Conservation (phyloP, 2,329 filamentous ascomycete species). For the Colletotrichum lindemuthianum region DNA sequence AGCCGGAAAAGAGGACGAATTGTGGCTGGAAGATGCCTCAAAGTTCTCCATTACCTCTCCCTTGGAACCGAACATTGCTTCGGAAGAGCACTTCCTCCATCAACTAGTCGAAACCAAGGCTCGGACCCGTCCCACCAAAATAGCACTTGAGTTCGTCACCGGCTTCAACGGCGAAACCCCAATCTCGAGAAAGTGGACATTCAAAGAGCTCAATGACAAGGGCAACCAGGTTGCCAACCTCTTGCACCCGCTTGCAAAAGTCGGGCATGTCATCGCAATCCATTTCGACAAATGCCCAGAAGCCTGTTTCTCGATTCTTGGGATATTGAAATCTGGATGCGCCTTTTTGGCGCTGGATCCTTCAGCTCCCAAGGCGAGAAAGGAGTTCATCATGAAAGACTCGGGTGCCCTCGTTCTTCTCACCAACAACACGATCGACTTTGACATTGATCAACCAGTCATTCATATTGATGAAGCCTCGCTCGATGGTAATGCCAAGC, state of each 20-base stretch:
- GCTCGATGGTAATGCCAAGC: slow-evolving; percentile 41
- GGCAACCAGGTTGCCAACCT: slow-evolving; percentile 79
- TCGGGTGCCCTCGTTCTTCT: slow-evolving; percentile 74
- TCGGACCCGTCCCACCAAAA: slow-evolving; percentile 61
- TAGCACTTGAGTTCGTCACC: slow-evolving; percentile 80
- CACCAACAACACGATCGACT: slow-evolving; percentile 55
- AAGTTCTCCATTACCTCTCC: slow-evolving; percentile 76
- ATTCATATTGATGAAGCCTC: slow-evolving; percentile 45
- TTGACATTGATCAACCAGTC: slow-evolving; percentile 44
- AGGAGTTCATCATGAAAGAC: slow-evolving; percentile 81
- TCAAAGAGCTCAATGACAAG: slow-evolving; percentile 73
- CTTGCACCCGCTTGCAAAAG: slow-evolving; percentile 59
- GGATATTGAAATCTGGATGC: slow-evolving; percentile 84
- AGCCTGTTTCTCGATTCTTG: slow-evolving; percentile 83
- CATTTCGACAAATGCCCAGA: slow-evolving; percentile 89
- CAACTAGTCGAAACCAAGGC: slow-evolving; percentile 79
- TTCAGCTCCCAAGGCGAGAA: slow-evolving; percentile 75
- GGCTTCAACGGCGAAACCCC: slow-evolving; percentile 58
- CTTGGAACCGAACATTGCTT: slow-evolving; percentile 63
- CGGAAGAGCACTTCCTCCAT: slow-evolving; percentile 73
- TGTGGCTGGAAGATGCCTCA: slow-evolving; percentile 44
- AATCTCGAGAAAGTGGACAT: slow-evolving; percentile 73
- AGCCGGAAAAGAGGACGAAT: slow-evolving; percentile 50
- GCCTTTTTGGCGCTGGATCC: slow-evolving; percentile 85
- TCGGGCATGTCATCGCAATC: slow-evolving; percentile 74